These are phyloP conservation scores for Jaapia argillacea DNA, from an alignment of 768 basidiomycete species.

Conservation along the genomic window DNA sequence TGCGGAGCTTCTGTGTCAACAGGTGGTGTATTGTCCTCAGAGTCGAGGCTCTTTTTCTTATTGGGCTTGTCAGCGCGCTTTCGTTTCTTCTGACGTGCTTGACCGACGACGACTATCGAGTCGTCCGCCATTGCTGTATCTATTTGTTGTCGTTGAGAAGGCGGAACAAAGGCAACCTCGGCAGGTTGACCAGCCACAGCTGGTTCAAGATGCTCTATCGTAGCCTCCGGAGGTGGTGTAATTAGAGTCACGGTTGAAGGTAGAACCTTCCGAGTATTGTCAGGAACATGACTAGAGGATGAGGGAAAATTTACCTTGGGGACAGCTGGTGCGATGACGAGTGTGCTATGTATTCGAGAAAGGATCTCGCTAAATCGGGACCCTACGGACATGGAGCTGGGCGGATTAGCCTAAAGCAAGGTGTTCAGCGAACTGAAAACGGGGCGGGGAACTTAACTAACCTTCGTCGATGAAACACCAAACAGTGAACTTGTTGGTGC, in stretches of 20 bases:
- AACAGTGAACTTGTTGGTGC: no score
- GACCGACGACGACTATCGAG: conserved; percentile 65
- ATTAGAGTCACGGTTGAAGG: no score
- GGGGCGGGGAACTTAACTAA: no score
- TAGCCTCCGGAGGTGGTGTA: no score
- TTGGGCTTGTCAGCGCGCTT: conserved; percentile 35
- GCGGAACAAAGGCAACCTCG: conserved; percentile 75
- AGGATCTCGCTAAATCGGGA: conserved; percentile 48
- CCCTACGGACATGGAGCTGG: no score
- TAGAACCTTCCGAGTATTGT: no score
- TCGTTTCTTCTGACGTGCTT: conserved; percentile 50
- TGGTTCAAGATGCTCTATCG: background rate
- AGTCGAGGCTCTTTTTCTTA: conserved; percentile 9
- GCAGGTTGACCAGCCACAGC: conserved; percentile 14
- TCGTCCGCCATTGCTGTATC: conserved; percentile 35
- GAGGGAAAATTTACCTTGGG: conserved; percentile 25
- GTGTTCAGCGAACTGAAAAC: no score
- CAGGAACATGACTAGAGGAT: background rate
- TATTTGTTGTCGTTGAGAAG: conserved; percentile 37
- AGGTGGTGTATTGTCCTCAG: conserved; percentile 6
- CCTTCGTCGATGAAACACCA: no score
- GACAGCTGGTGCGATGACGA: conserved; percentile 48
- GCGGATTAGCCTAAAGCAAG: no score
- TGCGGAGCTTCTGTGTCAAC: conserved; percentile 2
- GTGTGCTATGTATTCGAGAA: conserved; percentile 54